Base-by-base conservation (phyloP, 1,284 basidiomycete genomes). In the Wolfiporia cocos region DNA sequence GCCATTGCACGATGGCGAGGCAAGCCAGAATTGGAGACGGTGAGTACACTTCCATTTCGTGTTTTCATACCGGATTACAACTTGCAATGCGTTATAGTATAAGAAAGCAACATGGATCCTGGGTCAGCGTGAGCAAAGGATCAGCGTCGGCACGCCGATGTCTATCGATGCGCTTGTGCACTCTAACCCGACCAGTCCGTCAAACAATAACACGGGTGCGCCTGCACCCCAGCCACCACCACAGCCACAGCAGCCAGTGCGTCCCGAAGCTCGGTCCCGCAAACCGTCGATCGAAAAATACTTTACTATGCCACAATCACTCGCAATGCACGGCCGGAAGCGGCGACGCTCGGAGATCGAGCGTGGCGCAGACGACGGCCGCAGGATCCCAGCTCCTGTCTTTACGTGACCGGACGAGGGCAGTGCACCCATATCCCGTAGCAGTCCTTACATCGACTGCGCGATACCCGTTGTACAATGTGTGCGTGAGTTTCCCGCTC, bases 1-100 rank as follows among this genome's bases (percentile, higher is more conserved):
- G 83, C 83, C 19, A 71, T 89, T 34, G 76, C 82, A 1, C 74
- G 73, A 39, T 90, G 87, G 86, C 67, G 85, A 49, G 87, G 86
- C 4, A 85, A 82, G 53, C 86, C 86, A 19, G 86, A 89, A 51
- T 68, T 90, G 7, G 85, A 88, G 62, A 84, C 76, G 4, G 86
- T 88, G 51, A 52, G 74, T 55, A 1, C 9, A 5, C 12, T 14
- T 39, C 14, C 34, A 14, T 34, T 33, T 26, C 21, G 9, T n/a
- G n/a, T n/a, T n/a, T n/a, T n/a, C n/a, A n/a, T n/a, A n/a, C n/a
- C n/a, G n/a, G n/a, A n/a, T n/a, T n/a, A n/a, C n/a, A n/a, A n/a
- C n/a, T n/a, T n/a, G n/a, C n/a, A n/a, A n/a, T n/a, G n/a, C n/a
- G n/a, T 39, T 9, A 41, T 34, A 81, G 78, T 80, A 78, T 54